Conservation (phyloP, 2,329 filamentous ascomycete species). For the Pyrenochaeta sp. region DNA sequence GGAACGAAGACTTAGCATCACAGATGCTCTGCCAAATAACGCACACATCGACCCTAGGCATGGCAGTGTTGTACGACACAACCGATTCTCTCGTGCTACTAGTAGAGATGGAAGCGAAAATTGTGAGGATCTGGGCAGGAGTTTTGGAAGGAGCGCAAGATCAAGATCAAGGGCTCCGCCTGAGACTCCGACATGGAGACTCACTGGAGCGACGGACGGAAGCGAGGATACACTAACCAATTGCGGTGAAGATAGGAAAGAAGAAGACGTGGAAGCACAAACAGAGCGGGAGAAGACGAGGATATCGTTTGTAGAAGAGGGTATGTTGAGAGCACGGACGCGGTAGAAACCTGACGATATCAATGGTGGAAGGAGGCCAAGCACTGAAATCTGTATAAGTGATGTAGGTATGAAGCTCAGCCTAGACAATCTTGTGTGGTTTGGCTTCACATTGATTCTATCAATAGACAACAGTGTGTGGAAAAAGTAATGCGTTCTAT, state of each 20-base stretch:
- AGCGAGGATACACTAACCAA: slow-evolving; percentile 3
- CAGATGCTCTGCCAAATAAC: slow-evolving; percentile 53
- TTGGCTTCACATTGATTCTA: no score
- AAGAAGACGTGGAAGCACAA: not conserved
- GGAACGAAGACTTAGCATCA: slow-evolving; percentile 46
- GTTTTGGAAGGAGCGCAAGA: not conserved
- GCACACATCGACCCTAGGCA: slow-evolving; percentile 43
- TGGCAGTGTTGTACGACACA: slow-evolving; percentile 54
- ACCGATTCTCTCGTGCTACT: slow-evolving; percentile 54
- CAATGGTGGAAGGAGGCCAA: not conserved
- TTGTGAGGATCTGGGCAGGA: slow-evolving; percentile 5
- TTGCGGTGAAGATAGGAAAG: not conserved
- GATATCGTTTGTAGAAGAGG: slow-evolving; percentile 1
- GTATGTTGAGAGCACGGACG: not conserved
- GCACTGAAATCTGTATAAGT: not conserved
- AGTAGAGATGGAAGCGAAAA: not conserved
- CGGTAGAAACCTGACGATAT: not conserved
- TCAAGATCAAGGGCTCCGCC: slow-evolving; percentile 6
- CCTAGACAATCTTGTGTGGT: no score
- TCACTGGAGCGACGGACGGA: slow-evolving; percentile 2
- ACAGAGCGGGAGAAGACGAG: slow-evolving; percentile 1
- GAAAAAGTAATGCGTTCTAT: no score
- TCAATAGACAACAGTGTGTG: no score
- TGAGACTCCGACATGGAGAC: slow-evolving; percentile 6
- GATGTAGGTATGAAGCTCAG: not conserved